These are phyloP conservation scores for Allium cepa DNA, from an alignment of 106 monocot species.

Conservation along the genomic window DNA sequence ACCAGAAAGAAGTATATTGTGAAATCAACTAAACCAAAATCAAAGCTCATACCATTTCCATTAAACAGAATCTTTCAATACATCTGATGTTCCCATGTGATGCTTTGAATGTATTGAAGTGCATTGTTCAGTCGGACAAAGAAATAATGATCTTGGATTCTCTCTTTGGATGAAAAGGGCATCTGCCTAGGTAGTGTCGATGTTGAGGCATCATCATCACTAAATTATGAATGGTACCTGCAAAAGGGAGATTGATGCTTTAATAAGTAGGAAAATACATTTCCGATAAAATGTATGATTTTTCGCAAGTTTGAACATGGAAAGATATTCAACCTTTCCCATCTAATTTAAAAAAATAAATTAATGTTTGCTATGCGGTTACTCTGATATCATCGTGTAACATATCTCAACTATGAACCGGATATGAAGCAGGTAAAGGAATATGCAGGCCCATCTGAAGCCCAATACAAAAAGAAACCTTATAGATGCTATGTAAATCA, in stretches of 20 bases:
- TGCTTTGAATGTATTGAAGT: slow-evolving; percentile 25
- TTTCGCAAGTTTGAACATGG: background rate
- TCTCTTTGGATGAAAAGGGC: slow-evolving; percentile 90
- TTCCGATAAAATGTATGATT: too few species aligned
- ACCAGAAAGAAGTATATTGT: background rate
- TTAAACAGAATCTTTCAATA: slow-evolving; percentile 21
- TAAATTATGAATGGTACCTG: slow-evolving; percentile 67
- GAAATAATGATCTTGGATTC: slow-evolving; percentile 12
- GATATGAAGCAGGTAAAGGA: too few species aligned
- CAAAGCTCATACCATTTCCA: slow-evolving; percentile 58
- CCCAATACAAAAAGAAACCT: too few species aligned
- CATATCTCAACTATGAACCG: too few species aligned
- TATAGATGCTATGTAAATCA: too few species aligned
- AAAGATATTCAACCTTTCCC: slow-evolving; percentile 43
- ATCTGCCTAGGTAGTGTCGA: slow-evolving; percentile 75
- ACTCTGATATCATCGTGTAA: too few species aligned
- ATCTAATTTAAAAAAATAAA: too few species aligned
- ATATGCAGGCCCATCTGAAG: too few species aligned
- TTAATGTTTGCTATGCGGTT: too few species aligned
- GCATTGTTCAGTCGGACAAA: slow-evolving; percentile 20
- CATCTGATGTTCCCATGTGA: slow-evolving; percentile 4
- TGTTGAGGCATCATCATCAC: slow-evolving; percentile 53
- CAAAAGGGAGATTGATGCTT: background rate
- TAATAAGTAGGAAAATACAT: too few species aligned
- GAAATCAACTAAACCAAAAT: background rate